A percentile compares a stretch with the other conserved stretches of the same genome.
phyloP scores from a whole-genome alignment of 225 moss, liverwort and hornwort species.

The Marchantia paleacea region DNA sequence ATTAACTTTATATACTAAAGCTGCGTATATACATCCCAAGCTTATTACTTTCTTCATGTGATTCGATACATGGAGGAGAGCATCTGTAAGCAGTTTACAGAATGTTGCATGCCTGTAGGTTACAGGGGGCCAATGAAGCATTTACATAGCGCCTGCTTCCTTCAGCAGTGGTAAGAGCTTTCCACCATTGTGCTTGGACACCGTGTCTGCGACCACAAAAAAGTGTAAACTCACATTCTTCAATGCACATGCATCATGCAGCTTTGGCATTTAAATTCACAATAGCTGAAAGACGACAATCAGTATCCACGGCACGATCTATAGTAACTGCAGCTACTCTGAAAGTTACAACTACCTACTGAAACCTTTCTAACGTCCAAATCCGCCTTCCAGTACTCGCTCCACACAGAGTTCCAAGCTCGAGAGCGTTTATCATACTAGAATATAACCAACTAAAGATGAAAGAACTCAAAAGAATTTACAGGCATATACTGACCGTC shows the following conservation, averaged over 20 bases:
- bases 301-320: neutral
- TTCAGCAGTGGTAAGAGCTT: conserved; percentile 55
- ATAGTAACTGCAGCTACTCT: too few species aligned
- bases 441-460: neutral
- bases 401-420: too few species aligned
- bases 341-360: neutral
- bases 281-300: neutral
- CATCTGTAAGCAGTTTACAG: neutral
- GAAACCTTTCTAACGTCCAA: too few species aligned
- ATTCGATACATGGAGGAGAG: neutral
- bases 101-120: neutral
- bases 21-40: neutral
- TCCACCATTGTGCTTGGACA: conserved; percentile 43
- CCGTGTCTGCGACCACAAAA: conserved; percentile 36
- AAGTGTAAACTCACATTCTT: neutral
- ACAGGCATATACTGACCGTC: conserved; percentile 40
- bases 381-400: too few species aligned
- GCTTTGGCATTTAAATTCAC: too few species aligned
- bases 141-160: conserved; percentile 47
- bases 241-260: neutral
- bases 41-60: neutral
- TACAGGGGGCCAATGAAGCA: neutral
- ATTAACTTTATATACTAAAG: too few species aligned
- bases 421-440: too few species aligned
- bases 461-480: neutral